Percentiles rank a stretch among this genome's conserved stretches.
phyloP scores from a whole-genome alignment of 768 basidiomycete species.

The Suillus americanus region DNA sequence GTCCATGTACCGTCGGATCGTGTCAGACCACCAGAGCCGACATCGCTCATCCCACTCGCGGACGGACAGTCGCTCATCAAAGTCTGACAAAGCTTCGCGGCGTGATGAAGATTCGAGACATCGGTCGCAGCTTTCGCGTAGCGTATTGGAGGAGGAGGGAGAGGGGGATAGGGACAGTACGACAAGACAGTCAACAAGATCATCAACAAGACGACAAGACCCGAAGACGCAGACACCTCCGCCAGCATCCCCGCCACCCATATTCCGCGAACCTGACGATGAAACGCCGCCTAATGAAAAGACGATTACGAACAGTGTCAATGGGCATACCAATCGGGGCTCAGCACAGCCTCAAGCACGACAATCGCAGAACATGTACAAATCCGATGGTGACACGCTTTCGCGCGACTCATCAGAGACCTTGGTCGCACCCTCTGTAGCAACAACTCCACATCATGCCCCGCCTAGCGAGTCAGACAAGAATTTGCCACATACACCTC shows the following conservation, averaged over 20 bases:
- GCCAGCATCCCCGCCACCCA: slow-evolving; percentile 28
- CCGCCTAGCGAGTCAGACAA: slow-evolving; percentile 21
- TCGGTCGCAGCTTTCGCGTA: slow-evolving; percentile 49
- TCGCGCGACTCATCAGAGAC: slow-evolving; percentile 15
- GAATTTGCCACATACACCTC: slow-evolving; percentile 28
- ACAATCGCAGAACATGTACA: slow-evolving; percentile 13
- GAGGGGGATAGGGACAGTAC: slow-evolving; percentile 38
- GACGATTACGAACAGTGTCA: slow-evolving; percentile 2
- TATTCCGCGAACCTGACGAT: slow-evolving; percentile 33
- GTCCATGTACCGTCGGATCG: slow-evolving; percentile 76
- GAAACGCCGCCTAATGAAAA: slow-evolving; percentile 20
- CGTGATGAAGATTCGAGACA: slow-evolving; percentile 47
- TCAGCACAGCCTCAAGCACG: slow-evolving; percentile 17
- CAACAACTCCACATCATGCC: slow-evolving; percentile 13
- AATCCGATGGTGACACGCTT: slow-evolving; percentile 5
- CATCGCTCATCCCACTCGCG: slow-evolving; percentile 52
- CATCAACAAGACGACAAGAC: slow-evolving; percentile 37
- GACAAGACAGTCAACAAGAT: slow-evolving; percentile 41
- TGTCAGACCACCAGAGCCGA: slow-evolving; percentile 59
- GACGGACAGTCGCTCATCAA: slow-evolving; percentile 60
- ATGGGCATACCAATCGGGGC: slow-evolving; percentile 14
- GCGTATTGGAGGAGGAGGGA: slow-evolving; percentile 38
- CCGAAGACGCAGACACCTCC: slow-evolving; percentile 19
- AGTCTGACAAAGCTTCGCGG: slow-evolving; percentile 34
- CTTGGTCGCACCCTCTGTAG: background rate